A percentile compares a stretch with the other conserved stretches of the same genome.
phyloP scores from a whole-genome alignment of 1,139 yeast genomes.

The Blastobotrys buckinghamii region DNA sequence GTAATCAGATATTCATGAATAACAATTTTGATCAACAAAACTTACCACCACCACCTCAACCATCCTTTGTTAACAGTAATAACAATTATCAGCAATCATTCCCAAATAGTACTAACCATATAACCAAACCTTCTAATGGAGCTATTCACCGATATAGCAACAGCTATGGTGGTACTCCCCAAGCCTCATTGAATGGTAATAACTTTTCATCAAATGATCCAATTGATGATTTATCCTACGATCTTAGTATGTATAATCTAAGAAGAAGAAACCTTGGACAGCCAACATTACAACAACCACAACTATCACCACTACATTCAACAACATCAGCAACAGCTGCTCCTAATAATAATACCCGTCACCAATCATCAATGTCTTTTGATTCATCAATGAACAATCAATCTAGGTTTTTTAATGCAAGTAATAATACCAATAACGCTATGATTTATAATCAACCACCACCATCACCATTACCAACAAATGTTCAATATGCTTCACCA shows the following conservation, averaged over 20 bases:
- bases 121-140: not conserved
- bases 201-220: too few species aligned
- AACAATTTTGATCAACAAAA: not conserved
- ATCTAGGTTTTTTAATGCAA: conserved; percentile 3
- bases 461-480: conserved; percentile 1
- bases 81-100: too few species aligned
- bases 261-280: too few species aligned
- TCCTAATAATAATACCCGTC: not conserved
- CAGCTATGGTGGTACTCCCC: not conserved
- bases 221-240: too few species aligned
- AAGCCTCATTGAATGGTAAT: conserved; percentile 5
- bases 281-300: not conserved
- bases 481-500: not conserved
- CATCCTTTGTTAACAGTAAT: not conserved
- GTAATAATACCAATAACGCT: too few species aligned
- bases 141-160: not conserved
- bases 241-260: too few species aligned
- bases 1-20: not conserved
- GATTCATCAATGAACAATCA: not conserved
- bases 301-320: not conserved
- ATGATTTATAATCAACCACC: not conserved
- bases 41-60: not conserved
- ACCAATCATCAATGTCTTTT: conserved; percentile 1
- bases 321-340: not conserved
- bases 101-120: not conserved